A percentile compares a stretch with the other conserved stretches of the same genome.
Evolutionary conservation across 345 rosid species (phyloP).

Genomic region (Lumnitzera littorea): DNA sequence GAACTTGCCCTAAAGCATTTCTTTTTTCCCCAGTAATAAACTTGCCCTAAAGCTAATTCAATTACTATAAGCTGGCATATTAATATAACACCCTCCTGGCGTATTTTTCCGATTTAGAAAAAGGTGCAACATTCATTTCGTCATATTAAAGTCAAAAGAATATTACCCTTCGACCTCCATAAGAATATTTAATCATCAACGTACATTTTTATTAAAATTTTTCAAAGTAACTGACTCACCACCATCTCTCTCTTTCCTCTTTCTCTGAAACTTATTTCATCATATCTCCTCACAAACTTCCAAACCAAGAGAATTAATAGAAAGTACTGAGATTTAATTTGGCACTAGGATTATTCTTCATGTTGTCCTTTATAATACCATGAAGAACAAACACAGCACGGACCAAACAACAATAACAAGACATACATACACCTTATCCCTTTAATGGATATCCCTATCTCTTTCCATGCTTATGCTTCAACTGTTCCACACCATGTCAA

Average conservation of each 20-base stretch:
- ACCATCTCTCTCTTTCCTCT: slow-evolving; percentile 30
- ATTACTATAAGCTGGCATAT: slow-evolving; percentile 31
- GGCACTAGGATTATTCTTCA: slow-evolving; percentile 34
- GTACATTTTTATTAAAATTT: slow-evolving; percentile 12
- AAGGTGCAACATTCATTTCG: slow-evolving; percentile 29
- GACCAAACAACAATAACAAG: slow-evolving; percentile 14
- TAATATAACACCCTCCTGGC: slow-evolving; percentile 27
- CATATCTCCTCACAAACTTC: slow-evolving; percentile 56
- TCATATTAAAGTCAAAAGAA: slow-evolving; percentile 42
- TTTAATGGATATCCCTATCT: neutral
- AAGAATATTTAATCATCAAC: slow-evolving; percentile 17
- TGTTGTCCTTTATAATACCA: slow-evolving; percentile 24
- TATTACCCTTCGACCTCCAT: slow-evolving; percentile 29
- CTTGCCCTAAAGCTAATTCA: slow-evolving; percentile 34
- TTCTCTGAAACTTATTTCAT: slow-evolving; percentile 38
- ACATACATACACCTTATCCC: neutral
- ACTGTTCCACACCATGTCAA: neutral
- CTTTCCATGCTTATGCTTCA: slow-evolving; percentile 1
- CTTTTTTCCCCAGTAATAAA: slow-evolving; percentile 2
- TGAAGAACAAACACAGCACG: slow-evolving; percentile 6
- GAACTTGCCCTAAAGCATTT: slow-evolving; percentile 49
- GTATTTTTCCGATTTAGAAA: slow-evolving; percentile 12
- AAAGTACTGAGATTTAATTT: slow-evolving; percentile 46
- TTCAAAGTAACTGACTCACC: slow-evolving; percentile 39
- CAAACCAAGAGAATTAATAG: slow-evolving; percentile 86